phyloP scores from a whole-genome alignment of 768 basidiomycete species.

The Leccinum subgranulosum region DNA sequence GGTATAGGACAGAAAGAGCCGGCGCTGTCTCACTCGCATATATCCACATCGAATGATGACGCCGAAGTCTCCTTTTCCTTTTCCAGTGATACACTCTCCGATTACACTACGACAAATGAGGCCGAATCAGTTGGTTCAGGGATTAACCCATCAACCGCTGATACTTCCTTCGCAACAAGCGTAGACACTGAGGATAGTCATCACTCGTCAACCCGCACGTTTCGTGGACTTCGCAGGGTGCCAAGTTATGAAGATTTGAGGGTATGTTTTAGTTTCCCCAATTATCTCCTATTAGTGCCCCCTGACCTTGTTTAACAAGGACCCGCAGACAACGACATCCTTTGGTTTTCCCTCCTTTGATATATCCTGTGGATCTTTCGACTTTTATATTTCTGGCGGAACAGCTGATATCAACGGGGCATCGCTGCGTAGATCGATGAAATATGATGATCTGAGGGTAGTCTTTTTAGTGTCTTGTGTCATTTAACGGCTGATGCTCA shows the following conservation, averaged over 20 bases:
- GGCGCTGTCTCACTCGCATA: not conserved
- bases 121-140: not conserved
- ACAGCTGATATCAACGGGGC: not conserved
- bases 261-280: not conserved
- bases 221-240: slow-evolving; percentile 17
- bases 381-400: not conserved
- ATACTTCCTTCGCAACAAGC: slow-evolving; percentile 22
- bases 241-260: slow-evolving; percentile 18
- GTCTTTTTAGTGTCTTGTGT: not conserved
- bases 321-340: not conserved
- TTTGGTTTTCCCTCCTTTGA: not conserved
- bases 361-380: not conserved
- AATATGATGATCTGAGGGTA: slow-evolving; percentile 2
- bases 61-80: slow-evolving; percentile 5
- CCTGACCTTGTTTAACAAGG: not conserved
- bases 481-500: slow-evolving; percentile 1
- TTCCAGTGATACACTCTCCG: slow-evolving; percentile 6
- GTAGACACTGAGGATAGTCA: slow-evolving; percentile 6
- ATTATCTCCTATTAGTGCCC: too few relatives aligned
- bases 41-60: not conserved
- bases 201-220: not conserved
- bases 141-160: not conserved
- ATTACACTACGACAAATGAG: not conserved
- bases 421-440: not conserved
- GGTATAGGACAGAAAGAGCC: not conserved